Evolutionary conservation across 805 yeast species (phyloP), one percentile per base, ranked within the genome.

Genomic region (Scheffersomyces ergatensis): DNA sequence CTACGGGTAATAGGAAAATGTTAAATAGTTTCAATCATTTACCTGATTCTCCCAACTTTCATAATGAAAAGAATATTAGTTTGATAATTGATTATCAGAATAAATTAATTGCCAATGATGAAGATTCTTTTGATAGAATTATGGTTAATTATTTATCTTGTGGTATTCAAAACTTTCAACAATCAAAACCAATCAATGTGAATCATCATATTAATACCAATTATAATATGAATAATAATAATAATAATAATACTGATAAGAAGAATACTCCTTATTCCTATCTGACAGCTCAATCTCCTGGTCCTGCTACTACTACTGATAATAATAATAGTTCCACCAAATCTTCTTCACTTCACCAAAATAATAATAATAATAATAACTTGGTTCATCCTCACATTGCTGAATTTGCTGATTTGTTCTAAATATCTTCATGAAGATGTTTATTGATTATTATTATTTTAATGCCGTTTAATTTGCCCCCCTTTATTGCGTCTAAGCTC

Each of bases 391-490:
- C 75, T 6, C 72, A 67, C 40, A 63, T 62, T 31, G 72, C 74
- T 15, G 74, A 69, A 46, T 69, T 62, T 58, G 74, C 74, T 18
- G 75, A 69, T 47, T 67, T 69, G 48, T 69, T 63, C 49, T 68
- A 58, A 50, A 14, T 29, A n/a, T n/a, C n/a, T n/a, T n/a, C n/a
- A n/a, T n/a, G n/a, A n/a, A n/a, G n/a, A n/a, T n/a, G 5, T 9
- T 25, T 38, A 31, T 12, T 36, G 14, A 13, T 7, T 25, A 30
- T 36, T 27, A 19, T 39, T 19, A 29, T 15, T 29, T 33, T 39
- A 23, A 29, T 15, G n/a, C 11, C 17, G n/a, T n/a, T n/a, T n/a
- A n/a, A n/a, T n/a, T n/a, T 25, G 8, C 29, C 5, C 13, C 29
- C 14, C 29, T 25, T 13, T 13, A 12, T 13, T 25, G 14, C n/a